Evolutionary conservation across 2,329 filamentous ascomycete genomes (phyloP).

Genomic region (Bipolaris sorokiniana): DNA sequence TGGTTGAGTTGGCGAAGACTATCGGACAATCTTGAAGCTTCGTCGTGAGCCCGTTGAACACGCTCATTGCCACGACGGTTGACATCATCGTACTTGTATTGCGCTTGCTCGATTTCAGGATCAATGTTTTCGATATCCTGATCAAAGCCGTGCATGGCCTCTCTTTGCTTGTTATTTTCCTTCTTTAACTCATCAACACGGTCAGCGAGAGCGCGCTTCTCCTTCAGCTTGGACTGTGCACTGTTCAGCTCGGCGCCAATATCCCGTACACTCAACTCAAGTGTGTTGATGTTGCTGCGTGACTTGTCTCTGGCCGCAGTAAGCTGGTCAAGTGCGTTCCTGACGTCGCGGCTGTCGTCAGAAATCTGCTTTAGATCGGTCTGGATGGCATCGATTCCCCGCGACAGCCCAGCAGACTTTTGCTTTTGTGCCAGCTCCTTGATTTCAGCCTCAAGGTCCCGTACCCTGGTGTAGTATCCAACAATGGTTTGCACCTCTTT

Average conservation of each 20-base stretch:
- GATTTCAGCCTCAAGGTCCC: conserved; percentile 74
- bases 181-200: conserved; percentile 77
- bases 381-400: conserved; percentile 84
- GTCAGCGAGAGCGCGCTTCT: conserved; percentile 72
- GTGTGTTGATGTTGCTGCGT: conserved; percentile 68
- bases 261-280: conserved; percentile 81
- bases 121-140: conserved; percentile 74
- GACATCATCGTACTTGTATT: conserved; percentile 77
- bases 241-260: conserved; percentile 73
- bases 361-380: conserved; percentile 71
- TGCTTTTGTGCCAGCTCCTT: conserved; percentile 77
- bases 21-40: conserved; percentile 72
- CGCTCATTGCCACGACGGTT: conserved; percentile 72
- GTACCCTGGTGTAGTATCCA: conserved; percentile 74
- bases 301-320: conserved; percentile 73
- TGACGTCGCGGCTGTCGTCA: conserved; percentile 70
- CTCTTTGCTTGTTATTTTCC: conserved; percentile 71
- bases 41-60: conserved; percentile 73
- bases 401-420: conserved; percentile 66
- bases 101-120: conserved; percentile 77
- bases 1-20: conserved; percentile 79
- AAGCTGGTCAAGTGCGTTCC: conserved; percentile 69
- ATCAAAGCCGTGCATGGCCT: conserved; percentile 72
- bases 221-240: conserved; percentile 77
- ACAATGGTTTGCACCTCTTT: conserved; percentile 79